These are phyloP conservation scores for Vinca minor DNA, from an alignment of 257 asterid genomes.

Conservation along the genomic window DNA sequence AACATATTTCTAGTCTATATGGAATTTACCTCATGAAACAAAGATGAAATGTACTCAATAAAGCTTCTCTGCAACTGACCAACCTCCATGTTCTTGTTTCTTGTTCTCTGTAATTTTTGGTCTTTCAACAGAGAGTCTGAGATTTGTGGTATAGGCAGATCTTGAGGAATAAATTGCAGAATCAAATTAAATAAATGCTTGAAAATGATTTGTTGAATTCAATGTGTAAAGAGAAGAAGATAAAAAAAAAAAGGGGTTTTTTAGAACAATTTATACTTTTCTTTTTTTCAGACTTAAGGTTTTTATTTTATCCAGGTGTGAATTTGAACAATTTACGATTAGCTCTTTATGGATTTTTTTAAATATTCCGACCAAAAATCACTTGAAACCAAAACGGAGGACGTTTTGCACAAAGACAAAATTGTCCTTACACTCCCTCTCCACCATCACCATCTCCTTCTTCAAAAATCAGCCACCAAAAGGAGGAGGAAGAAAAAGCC, in stretches of 20 bases:
- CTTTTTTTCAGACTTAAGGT: too few species aligned
- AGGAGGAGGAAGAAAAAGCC: too few species aligned
- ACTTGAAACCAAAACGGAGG: too few species aligned
- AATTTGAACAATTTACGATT: too few species aligned
- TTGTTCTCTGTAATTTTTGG: conserved; percentile 9
- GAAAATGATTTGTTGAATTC: conserved; percentile 24
- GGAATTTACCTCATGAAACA: conserved; percentile 52
- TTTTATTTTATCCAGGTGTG: too few species aligned
- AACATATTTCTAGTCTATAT: not conserved
- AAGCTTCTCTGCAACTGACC: conserved; percentile 60
- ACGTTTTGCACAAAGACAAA: too few species aligned
- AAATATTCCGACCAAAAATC: too few species aligned
- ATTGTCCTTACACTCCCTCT: too few species aligned
- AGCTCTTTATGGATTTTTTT: too few species aligned
- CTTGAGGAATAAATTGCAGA: conserved; percentile 15
- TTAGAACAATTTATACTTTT: too few species aligned
- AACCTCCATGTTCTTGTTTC: conserved; percentile 40
- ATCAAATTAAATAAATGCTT: conserved; percentile 29
- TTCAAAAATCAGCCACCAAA: too few species aligned
- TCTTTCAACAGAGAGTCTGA: conserved; percentile 5
- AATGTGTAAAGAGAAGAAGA: conserved; percentile 12
- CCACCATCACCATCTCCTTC: too few species aligned
- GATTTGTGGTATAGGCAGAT: conserved; percentile 18
- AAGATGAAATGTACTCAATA: conserved; percentile 39
- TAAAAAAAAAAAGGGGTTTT: conserved; percentile 20